A percentile compares a stretch with the other conserved stretches of the same genome.
These are phyloP conservation scores for Ophiostoma populinum DNA, from an alignment of 2,329 filamentous ascomycete genomes.

Conservation along the genomic window DNA sequence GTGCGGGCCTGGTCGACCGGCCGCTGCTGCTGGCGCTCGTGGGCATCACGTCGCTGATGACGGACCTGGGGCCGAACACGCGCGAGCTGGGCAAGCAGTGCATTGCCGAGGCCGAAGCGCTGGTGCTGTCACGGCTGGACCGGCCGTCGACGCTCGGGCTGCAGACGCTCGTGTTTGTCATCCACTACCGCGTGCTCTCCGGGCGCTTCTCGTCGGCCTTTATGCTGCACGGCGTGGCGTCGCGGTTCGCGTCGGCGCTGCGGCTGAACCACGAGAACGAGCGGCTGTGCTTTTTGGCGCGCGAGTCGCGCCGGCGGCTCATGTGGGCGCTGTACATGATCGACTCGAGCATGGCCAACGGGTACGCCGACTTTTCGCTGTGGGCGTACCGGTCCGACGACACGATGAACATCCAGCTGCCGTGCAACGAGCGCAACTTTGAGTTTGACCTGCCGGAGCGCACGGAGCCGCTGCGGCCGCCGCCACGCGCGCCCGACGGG, in stretches of 20 bases:
- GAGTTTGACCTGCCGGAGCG: constrained; percentile 40
- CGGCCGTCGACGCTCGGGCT: constrained; percentile 39
- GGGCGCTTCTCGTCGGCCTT: constrained; percentile 28
- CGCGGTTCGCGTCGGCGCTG: constrained; percentile 30
- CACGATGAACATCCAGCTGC: constrained; percentile 27
- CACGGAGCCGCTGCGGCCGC: constrained; percentile 31
- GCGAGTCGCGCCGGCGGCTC: constrained; percentile 25
- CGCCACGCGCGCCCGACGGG: constrained; percentile 24
- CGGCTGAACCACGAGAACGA: constrained; percentile 31
- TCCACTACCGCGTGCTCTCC: constrained; percentile 29
- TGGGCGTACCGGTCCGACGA: constrained; percentile 22
- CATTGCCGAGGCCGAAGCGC: constrained; percentile 34
- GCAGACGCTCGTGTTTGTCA: constrained; percentile 26
- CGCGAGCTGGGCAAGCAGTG: constrained; percentile 35
- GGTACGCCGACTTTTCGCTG: constrained; percentile 28
- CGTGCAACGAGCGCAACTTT: constrained; percentile 32
- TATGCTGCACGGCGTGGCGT: constrained; percentile 28
- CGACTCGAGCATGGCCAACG: constrained; percentile 28
- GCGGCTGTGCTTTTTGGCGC: constrained; percentile 25
- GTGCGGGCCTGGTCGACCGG: constrained; percentile 37
- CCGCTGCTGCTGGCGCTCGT: constrained; percentile 35
- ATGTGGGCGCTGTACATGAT: constrained; percentile 34
- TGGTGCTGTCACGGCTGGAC: constrained; percentile 35
- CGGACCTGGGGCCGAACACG: constrained; percentile 33
- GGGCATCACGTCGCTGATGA: constrained; percentile 37